A percentile compares a stretch with the other conserved stretches of the same genome.
Conservation (phyloP, 805 yeast genomes). For the Monosporozyma yasuniensis region DNA sequence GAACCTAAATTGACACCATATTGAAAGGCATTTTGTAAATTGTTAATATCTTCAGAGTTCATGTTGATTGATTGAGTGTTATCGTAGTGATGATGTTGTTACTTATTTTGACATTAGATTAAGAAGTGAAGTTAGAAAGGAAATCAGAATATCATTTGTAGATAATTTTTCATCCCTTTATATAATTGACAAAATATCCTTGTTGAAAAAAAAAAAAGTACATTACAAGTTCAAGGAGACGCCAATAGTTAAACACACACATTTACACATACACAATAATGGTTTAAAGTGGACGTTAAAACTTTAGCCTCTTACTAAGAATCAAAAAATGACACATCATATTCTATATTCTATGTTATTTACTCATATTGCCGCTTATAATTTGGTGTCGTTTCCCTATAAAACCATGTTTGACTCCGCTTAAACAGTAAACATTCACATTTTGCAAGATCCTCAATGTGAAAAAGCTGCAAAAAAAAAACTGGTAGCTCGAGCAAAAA, state of each 20-base stretch:
- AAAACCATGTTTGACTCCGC: not conserved
- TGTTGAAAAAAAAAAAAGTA: too few relatives aligned
- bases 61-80: constrained; percentile 26
- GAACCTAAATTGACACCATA: constrained; percentile 42
- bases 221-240: too few relatives aligned
- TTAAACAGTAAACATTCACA: not conserved
- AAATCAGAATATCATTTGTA: too few relatives aligned
- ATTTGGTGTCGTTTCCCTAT: not conserved
- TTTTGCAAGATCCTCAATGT: too few relatives aligned
- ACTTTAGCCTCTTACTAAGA: too few relatives aligned
- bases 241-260: too few relatives aligned
- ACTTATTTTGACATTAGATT: too few relatives aligned
- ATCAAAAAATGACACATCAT: not conserved
- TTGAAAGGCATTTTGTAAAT: constrained; percentile 46
- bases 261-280: too few relatives aligned
- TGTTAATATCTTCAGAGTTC: constrained; percentile 61
- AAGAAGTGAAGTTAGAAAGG: too few relatives aligned
- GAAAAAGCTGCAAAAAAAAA: too few relatives aligned
- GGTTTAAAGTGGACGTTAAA: too few relatives aligned
- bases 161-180: not conserved
- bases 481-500: not conserved
- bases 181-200: not conserved
- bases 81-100: not conserved
- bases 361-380: not conserved
- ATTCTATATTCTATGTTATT: too few relatives aligned